Percentiles rank a stretch among this genome's conserved stretches.
phyloP scores from a whole-genome alignment of 2,329 filamentous ascomycete species.

The Incumbomyces delicatus region DNA sequence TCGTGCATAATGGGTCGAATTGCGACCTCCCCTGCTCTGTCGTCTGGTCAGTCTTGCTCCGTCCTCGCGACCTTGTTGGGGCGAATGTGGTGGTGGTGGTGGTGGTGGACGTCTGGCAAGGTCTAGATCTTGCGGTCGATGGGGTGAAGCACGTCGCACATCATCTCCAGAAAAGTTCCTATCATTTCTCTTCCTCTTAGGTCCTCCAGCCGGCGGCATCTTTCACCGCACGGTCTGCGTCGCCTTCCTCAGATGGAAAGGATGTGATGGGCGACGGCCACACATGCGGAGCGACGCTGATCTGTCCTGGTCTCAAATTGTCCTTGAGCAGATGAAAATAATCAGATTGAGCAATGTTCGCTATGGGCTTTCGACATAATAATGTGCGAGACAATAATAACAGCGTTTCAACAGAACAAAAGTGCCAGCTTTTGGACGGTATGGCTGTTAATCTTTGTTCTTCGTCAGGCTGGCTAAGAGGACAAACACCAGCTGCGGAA shows the following conservation, averaged over 20 bases:
- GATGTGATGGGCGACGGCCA: neutral
- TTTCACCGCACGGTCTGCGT: constrained; percentile 9
- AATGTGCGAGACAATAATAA: neutral
- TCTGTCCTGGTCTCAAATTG: too few species aligned
- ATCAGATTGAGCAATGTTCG: neutral
- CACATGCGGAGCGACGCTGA: constrained; percentile 3
- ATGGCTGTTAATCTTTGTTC: too few species aligned
- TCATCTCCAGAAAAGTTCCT: constrained; percentile 35
- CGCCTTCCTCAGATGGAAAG: neutral
- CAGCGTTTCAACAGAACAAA: too few species aligned
- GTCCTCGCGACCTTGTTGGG: constrained; percentile 27
- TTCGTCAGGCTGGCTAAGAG: too few species aligned
- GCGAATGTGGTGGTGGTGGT: constrained; percentile 26
- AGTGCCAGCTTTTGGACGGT: too few species aligned
- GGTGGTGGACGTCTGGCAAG: constrained; percentile 43
- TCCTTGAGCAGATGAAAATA: neutral
- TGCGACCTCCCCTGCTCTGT: constrained; percentile 25
- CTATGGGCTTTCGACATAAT: neutral
- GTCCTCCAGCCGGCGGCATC: constrained; percentile 42
- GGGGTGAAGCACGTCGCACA: constrained; percentile 35
- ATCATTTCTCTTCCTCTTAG: constrained; percentile 47
- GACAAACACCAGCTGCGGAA: too few species aligned
- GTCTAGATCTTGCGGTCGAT: constrained; percentile 37
- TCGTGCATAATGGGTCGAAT: neutral
- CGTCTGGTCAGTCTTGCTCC: constrained; percentile 31